Conservation (phyloP, 2,329 filamentous ascomycete genomes). For the Aspergillus bombycis region DNA sequence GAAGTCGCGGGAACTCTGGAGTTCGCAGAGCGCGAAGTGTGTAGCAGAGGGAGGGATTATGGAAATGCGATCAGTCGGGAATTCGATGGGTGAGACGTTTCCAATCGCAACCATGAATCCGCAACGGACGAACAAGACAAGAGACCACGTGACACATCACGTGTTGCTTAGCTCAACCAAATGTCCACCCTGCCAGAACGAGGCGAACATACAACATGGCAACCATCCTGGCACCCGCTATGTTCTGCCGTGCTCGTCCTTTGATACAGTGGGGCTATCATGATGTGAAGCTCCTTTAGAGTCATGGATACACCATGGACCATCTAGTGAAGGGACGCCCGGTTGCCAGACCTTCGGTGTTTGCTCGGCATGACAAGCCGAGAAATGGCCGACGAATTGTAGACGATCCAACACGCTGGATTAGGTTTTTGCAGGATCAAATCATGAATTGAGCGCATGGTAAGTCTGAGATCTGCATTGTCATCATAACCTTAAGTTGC, state of each 20-base stretch:
- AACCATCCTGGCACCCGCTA: not conserved
- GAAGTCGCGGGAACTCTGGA: too few species aligned
- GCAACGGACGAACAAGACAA: too few species aligned
- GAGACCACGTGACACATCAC: too few species aligned
- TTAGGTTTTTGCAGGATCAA: not conserved
- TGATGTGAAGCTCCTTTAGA: not conserved
- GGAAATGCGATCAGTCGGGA: too few species aligned
- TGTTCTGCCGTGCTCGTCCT: too few species aligned
- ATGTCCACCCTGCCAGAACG: too few species aligned
- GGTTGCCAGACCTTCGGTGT: not conserved
- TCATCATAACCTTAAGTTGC: not conserved
- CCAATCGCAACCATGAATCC: too few species aligned
- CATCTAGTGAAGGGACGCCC: not conserved
- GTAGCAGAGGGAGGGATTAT: too few species aligned
- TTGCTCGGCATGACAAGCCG: not conserved
- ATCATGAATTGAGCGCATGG: not conserved
- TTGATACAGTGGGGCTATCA: fast-evolving
- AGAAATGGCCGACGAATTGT: not conserved
- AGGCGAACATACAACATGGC: too few species aligned
- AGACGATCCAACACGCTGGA: not conserved
- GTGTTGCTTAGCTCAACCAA: too few species aligned
- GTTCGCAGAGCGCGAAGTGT: fast-evolving
- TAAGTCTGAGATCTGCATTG: not conserved
- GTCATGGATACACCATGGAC: not conserved
- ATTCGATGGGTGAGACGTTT: too few species aligned